Conservation (phyloP, 208 protist species). For the Acanthamoeba healyi region DNA sequence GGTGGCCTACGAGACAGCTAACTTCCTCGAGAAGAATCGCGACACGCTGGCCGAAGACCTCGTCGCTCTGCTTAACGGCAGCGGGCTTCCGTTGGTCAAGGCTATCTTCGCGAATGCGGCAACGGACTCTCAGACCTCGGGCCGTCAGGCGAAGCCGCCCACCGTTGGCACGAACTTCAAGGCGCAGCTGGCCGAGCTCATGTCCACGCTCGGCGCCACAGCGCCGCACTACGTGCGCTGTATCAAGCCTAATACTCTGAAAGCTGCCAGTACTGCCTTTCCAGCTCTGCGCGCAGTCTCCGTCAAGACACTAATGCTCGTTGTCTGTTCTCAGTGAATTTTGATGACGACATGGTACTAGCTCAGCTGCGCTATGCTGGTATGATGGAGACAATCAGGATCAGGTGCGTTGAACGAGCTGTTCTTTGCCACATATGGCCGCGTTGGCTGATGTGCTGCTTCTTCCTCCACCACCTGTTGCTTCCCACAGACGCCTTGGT, state of each 20-base stretch:
- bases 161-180: constrained; percentile 70
- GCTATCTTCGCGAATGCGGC: not conserved
- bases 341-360: constrained; percentile 67
- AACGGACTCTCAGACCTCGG: not conserved
- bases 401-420: not conserved
- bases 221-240: constrained; percentile 90
- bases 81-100: not conserved
- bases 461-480: not conserved
- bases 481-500: not conserved
- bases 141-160: not conserved
- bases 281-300: not conserved
- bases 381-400: constrained; percentile 72
- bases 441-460: too few species aligned
- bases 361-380: constrained; percentile 69
- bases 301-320: not conserved
- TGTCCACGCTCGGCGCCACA: constrained; percentile 85
- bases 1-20: constrained; percentile 87
- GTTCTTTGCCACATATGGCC: too few species aligned
- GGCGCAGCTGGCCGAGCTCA: constrained; percentile 84
- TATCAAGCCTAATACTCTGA: constrained; percentile 90
- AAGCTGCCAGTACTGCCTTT: not conserved
- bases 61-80: not conserved
- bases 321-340: constrained; percentile 77
- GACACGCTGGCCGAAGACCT: constrained; percentile 88
- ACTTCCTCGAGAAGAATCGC: constrained; percentile 90